phyloP scores from a whole-genome alignment of 768 basidiomycete species.

The Leccinellum albellum region DNA sequence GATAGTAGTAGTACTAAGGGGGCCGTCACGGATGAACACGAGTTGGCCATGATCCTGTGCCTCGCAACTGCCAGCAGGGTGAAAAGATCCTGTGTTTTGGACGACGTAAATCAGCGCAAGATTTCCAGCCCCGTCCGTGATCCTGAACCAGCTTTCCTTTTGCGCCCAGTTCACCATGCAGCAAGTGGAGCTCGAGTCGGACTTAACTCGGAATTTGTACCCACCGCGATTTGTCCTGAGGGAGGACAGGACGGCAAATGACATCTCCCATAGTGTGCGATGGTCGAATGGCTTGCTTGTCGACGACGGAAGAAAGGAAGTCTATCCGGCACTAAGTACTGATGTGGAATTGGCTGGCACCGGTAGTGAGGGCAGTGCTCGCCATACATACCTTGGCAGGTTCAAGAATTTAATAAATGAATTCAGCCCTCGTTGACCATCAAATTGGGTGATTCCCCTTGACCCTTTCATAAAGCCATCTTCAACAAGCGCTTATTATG shows the following conservation, averaged over 20 bases:
- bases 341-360: too few relatives aligned
- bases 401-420: too few relatives aligned
- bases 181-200: neutral
- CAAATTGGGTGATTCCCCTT: neutral
- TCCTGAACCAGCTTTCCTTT: neutral
- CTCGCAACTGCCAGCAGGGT: neutral
- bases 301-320: too few relatives aligned
- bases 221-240: neutral
- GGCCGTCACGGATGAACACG: neutral
- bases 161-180: neutral
- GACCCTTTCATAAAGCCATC: neutral
- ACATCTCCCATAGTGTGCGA: too few relatives aligned
- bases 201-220: neutral
- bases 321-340: too few relatives aligned
- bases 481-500: neutral
- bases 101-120: neutral
- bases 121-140: too few relatives aligned
- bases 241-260: too few relatives aligned
- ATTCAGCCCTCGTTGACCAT: too few relatives aligned
- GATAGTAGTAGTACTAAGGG: neutral
- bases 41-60: slow-evolving; percentile 2
- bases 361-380: too few relatives aligned
- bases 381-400: too few relatives aligned
- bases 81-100: neutral
- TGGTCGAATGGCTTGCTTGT: neutral